Evolutionary conservation across 208 protist genomes (phyloP).

Genomic region (Sergeia podlipaevii): DNA sequence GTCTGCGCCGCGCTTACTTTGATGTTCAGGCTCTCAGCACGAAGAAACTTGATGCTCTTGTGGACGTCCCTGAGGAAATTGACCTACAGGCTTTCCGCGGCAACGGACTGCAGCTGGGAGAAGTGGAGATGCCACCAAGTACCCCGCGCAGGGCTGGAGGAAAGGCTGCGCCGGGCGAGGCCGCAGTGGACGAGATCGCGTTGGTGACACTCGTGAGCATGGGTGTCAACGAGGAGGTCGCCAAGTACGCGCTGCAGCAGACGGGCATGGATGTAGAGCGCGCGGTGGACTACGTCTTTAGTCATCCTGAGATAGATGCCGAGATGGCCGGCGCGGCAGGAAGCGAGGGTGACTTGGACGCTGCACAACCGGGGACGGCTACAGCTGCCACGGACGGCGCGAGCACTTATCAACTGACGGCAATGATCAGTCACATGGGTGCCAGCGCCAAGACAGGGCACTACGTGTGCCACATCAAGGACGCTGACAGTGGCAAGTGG

Average conservation of each 20-base stretch:
- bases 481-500: conserved; percentile 74
- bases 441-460: conserved; percentile 83
- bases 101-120: conserved; percentile 41
- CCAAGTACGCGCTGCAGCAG: conserved; percentile 72
- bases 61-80: conserved; percentile 73
- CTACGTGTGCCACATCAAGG: conserved; percentile 90
- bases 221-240: conserved; percentile 76
- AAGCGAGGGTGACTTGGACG: not conserved
- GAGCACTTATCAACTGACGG: conserved; percentile 65
- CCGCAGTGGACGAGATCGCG: conserved; percentile 64
- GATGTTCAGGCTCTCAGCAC: conserved; percentile 55
- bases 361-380: not conserved
- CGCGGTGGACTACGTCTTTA: conserved; percentile 97
- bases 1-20: conserved; percentile 81
- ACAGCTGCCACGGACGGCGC: conserved; percentile 38
- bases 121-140: conserved; percentile 54
- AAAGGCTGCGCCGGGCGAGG: not conserved
- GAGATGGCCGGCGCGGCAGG: conserved; percentile 19
- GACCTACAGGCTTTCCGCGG: conserved; percentile 54
- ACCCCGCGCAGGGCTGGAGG: not conserved
- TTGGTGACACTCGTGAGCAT: conserved; percentile 83
- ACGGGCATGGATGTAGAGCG: conserved; percentile 92
- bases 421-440: conserved; percentile 92
- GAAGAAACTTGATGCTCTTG: conserved; percentile 88
- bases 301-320: conserved; percentile 78